These are phyloP conservation scores for Fusarium penzigii DNA, from an alignment of 2,329 filamentous ascomycete genomes.

Conservation along the genomic window DNA sequence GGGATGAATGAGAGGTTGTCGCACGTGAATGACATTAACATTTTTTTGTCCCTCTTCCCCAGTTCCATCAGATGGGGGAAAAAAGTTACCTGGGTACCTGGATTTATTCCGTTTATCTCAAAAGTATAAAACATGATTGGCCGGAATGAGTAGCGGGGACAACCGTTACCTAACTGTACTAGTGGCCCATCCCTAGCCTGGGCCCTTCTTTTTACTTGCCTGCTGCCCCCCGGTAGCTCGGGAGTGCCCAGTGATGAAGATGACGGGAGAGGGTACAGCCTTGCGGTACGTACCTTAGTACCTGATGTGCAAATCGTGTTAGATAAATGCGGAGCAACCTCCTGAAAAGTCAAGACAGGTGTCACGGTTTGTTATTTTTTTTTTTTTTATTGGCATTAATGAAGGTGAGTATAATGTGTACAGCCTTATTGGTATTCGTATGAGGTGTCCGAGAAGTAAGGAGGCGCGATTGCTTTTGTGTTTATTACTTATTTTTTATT, in stretches of 20 bases:
- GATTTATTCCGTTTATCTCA: slow-evolving; percentile 7
- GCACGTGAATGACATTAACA: slow-evolving; percentile 9
- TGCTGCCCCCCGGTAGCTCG: slow-evolving; percentile 13
- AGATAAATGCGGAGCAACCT: neutral
- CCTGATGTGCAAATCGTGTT: neutral
- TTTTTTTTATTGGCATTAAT: no score
- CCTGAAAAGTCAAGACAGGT: no score
- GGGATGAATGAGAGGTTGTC: slow-evolving; percentile 3
- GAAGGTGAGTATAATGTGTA: no score
- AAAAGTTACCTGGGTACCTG: neutral
- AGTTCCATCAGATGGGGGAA: neutral
- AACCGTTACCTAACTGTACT: slow-evolving; percentile 24
- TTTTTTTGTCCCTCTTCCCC: slow-evolving; percentile 8
- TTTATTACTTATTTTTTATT: no score
- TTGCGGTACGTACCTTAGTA: neutral
- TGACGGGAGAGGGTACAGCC: neutral
- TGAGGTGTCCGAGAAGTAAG: no score
- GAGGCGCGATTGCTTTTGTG: no score
- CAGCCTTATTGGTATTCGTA: no score
- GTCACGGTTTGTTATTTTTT: no score
- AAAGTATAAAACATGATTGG: slow-evolving; percentile 20
- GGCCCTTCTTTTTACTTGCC: neutral
- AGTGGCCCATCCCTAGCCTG: slow-evolving; percentile 15
- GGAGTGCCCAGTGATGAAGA: slow-evolving; percentile 22
- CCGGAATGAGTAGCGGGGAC: slow-evolving; percentile 1